Percentiles rank a stretch among this genome's conserved stretches.
These are phyloP conservation scores for Candida wancherniae DNA, from an alignment of 805 yeast genomes.

Conservation along the genomic window DNA sequence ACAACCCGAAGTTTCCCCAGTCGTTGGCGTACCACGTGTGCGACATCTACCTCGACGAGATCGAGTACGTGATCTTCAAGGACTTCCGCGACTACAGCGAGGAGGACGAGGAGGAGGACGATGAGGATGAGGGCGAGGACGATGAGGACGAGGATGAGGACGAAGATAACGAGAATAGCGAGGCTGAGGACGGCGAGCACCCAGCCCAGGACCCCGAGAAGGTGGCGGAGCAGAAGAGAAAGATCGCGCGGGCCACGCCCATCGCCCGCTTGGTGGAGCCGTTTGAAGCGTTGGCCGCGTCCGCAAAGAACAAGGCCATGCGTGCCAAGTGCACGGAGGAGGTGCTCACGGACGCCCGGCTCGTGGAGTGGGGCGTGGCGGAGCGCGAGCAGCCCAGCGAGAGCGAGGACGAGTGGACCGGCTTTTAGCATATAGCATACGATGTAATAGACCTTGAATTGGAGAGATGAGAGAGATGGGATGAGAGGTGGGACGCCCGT, in stretches of 20 bases:
- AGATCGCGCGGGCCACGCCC: constrained; percentile 46
- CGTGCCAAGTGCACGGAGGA: constrained; percentile 63
- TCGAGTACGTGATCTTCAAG: constrained; percentile 60
- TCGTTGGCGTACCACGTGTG: constrained; percentile 81
- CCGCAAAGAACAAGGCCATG: constrained; percentile 56
- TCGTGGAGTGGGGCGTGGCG: constrained; percentile 58
- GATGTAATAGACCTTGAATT: too few species aligned
- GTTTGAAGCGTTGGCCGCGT: constrained; percentile 46
- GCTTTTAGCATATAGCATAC: too few species aligned
- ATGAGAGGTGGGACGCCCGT: too few species aligned
- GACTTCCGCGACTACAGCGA: constrained; percentile 37
- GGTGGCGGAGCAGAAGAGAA: constrained; percentile 21
- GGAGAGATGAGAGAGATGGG: too few species aligned
- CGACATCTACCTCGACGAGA: constrained; percentile 81
- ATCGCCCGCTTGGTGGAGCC: constrained; percentile 54
- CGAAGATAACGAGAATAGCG: constrained; percentile 3
- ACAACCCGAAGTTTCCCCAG: constrained; percentile 55
- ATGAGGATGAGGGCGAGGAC: constrained; percentile 33
- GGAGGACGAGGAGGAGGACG: constrained; percentile 34
- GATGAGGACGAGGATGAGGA: constrained; percentile 15
- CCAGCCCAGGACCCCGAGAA: constrained; percentile 25
- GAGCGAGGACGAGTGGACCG: constrained; percentile 22
- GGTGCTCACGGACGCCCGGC: constrained; percentile 58
- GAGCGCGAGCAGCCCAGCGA: constrained; percentile 23
- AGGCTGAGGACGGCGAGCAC: constrained; percentile 24